These are phyloP conservation scores for Linum trigynum DNA, from an alignment of 345 rosid species.

Conservation along the genomic window DNA sequence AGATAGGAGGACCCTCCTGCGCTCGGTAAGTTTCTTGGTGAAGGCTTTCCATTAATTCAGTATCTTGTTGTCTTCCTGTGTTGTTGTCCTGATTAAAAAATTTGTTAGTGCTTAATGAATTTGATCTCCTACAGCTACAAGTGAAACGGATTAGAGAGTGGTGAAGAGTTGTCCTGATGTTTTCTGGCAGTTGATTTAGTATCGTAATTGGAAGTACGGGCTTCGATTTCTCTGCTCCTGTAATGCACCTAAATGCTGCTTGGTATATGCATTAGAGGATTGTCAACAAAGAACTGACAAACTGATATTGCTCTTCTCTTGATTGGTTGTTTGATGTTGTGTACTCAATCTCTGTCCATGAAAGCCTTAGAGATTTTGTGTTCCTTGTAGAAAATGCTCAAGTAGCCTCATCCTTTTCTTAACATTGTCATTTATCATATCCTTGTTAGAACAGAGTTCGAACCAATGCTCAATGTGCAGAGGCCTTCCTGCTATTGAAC, in stretches of 20 bases:
- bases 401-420: not conserved
- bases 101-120: not conserved
- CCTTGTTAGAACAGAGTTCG: not conserved
- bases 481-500: not conserved
- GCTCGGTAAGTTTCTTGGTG: slow-evolving; percentile 48
- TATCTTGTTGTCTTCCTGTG: not conserved
- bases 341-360: not conserved
- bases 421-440: not conserved
- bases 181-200: not conserved
- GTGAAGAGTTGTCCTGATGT: not conserved
- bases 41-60: not conserved
- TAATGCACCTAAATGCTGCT: no score
- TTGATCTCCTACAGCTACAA: no score
- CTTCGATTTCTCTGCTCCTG: no score
- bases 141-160: not conserved
- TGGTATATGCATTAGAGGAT: no score
- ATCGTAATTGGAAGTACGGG: no score
- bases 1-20: slow-evolving; percentile 66
- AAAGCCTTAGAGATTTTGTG: not conserved
- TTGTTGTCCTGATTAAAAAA: not conserved
- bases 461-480: not conserved
- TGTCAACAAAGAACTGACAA: no score
- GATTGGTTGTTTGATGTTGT: no score
- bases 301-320: no score
- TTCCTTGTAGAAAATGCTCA: not conserved